Evolutionary conservation across 2,329 filamentous ascomycete genomes (phyloP).

Genomic region (Pseudogymnoascus sp.): DNA sequence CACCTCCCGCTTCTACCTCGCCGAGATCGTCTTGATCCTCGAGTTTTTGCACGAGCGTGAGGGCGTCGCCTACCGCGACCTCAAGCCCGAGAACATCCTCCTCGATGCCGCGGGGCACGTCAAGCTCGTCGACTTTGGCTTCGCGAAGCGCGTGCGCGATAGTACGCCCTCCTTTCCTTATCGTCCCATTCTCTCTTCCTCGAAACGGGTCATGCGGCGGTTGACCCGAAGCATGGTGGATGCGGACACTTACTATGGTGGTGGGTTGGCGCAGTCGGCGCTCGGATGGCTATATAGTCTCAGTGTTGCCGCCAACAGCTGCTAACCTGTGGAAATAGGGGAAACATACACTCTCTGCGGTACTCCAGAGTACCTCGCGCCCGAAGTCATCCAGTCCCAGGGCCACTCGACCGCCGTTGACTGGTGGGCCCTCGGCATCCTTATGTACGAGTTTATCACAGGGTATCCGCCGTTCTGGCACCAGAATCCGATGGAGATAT

Average conservation of each 20-base stretch:
- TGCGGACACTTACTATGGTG: constrained; percentile 3
- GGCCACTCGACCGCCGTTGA: constrained; percentile 69
- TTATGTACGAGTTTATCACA: constrained; percentile 78
- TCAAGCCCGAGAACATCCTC: constrained; percentile 77
- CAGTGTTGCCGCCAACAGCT: not conserved
- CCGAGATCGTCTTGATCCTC: constrained; percentile 74
- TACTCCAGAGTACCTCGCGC: constrained; percentile 75
- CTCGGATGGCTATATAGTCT: not conserved
- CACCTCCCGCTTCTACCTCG: constrained; percentile 72
- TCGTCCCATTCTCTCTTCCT: not conserved
- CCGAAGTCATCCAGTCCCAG: constrained; percentile 77
- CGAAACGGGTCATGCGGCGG: constrained; percentile 2
- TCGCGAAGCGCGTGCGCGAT: constrained; percentile 68
- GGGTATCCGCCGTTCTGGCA: constrained; percentile 85
- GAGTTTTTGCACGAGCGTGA: constrained; percentile 74
- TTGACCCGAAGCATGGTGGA: constrained; percentile 5
- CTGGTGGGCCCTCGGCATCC: constrained; percentile 80
- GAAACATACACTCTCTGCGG: constrained; percentile 81
- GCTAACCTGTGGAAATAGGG: constrained; percentile 28
- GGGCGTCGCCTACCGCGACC: constrained; percentile 70
- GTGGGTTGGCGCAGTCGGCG: constrained; percentile 4
- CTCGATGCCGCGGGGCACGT: constrained; percentile 71
- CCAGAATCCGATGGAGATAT: constrained; percentile 78
- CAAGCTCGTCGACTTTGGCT: constrained; percentile 78
- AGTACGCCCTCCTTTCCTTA: constrained; percentile 29